Percentiles rank a stretch among this genome's conserved stretches.
These are phyloP conservation scores for Neurospora hispaniola DNA, from an alignment of 495 filamentous ascomycete genomes.

Conservation along the genomic window DNA sequence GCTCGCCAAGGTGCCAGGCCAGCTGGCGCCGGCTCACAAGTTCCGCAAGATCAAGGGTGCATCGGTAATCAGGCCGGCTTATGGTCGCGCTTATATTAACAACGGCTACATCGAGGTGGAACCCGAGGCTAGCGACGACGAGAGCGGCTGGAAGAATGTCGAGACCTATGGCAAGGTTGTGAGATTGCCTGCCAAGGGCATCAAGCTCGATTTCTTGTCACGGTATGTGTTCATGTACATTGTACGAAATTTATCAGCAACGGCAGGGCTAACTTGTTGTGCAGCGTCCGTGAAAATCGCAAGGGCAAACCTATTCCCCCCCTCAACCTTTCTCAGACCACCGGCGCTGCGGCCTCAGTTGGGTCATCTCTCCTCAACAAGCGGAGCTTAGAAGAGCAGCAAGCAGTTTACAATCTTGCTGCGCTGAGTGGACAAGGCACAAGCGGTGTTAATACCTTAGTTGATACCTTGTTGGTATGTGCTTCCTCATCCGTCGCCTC, in stretches of 20 bases:
- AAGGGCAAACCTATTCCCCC: slow-evolving; percentile 16
- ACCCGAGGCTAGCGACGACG: slow-evolving; percentile 44
- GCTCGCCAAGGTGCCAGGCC: slow-evolving; percentile 26
- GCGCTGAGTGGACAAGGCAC: slow-evolving; percentile 27
- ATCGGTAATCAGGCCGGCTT: slow-evolving; percentile 33
- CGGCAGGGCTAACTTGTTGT: slow-evolving; percentile 7
- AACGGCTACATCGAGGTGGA: slow-evolving; percentile 73
- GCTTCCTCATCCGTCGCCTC: slow-evolving; percentile 6
- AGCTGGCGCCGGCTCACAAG: slow-evolving; percentile 37
- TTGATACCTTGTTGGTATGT: slow-evolving; percentile 36
- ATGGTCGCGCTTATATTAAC: slow-evolving; percentile 53
- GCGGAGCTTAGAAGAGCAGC: slow-evolving; percentile 31
- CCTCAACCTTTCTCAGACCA: slow-evolving; percentile 5
- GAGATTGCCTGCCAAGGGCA: slow-evolving; percentile 57
- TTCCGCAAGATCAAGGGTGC: slow-evolving; percentile 43
- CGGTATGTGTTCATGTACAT: slow-evolving; percentile 28
- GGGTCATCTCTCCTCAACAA: slow-evolving; percentile 6
- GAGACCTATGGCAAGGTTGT: slow-evolving; percentile 50
- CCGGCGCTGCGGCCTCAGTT: not conserved
- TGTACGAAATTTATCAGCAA: not conserved
- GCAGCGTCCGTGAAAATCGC: slow-evolving; percentile 26
- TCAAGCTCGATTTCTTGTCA: slow-evolving; percentile 67
- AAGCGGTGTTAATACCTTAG: slow-evolving; percentile 24
- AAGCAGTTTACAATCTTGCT: slow-evolving; percentile 46
- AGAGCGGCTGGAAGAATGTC: slow-evolving; percentile 28